phyloP scores from a whole-genome alignment of 1,284 basidiomycete genomes.

The Coriolopsis trogii region DNA sequence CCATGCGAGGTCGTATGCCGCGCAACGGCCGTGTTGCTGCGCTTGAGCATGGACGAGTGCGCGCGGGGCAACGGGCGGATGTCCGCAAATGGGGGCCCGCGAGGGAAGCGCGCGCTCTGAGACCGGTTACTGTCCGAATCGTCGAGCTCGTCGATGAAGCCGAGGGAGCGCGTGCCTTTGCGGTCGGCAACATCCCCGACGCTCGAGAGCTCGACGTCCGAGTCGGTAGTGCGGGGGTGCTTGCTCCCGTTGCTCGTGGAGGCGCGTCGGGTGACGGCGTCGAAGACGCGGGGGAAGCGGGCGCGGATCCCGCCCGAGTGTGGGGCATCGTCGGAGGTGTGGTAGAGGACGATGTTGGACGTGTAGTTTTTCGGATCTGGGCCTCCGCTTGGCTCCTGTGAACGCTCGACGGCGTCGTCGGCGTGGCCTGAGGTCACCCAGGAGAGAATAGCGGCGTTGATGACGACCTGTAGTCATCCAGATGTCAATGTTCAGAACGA shows the following conservation, averaged over 20 bases:
- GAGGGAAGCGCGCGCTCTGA: no score
- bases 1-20: background rate
- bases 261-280: conserved; percentile 4
- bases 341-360: conserved; percentile 7
- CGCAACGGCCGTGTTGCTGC: background rate
- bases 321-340: conserved; percentile 9
- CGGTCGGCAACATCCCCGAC: background rate
- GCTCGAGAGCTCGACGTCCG: background rate
- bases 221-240: background rate
- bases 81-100: background rate
- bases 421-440: conserved; percentile 31
- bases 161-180: no score
- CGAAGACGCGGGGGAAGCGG: conserved; percentile 18
- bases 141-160: no score
- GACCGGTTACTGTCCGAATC: no score
- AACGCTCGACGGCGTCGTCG: background rate
- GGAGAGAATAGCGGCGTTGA: conserved; percentile 30
- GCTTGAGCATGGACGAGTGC: background rate
- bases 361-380: background rate
- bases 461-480: conserved; percentile 30
- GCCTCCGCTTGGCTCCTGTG: background rate
- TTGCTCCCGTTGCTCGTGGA: background rate
- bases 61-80: background rate
- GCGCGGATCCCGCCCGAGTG: conserved; percentile 4
- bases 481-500: no score